Base-by-base conservation (phyloP, 164 flowering plant genomes). In the Sextonia rubra region DNA sequence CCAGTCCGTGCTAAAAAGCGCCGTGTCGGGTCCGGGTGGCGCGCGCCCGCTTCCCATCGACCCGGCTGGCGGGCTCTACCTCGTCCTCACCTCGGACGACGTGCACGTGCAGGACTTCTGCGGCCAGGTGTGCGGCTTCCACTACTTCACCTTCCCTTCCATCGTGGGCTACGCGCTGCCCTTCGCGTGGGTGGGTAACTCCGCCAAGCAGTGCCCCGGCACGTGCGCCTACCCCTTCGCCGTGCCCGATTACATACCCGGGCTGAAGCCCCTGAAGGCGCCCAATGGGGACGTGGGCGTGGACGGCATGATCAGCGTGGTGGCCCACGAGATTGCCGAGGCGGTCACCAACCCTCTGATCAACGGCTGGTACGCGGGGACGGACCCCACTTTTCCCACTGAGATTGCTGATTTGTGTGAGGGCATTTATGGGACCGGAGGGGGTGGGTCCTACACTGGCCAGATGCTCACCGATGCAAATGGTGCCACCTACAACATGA, bases 121-220 rank as follows among this genome's bases (percentile, higher is more conserved):
- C 82, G 82, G 86, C 0, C 85, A 83, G 60, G 90, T 89, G 0
- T 95, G 99, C 69, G 99, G 99, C 63, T 93, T 92, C 82, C 99
- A 95, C 78, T 92, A 93, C 73, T 92, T 95, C 83, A 95, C 99
- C 0, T 92, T 93, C 83, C 98, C 98, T 0, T 88, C 98, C 4
- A 89, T 90, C 14, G 90, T 87, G 8, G 92, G 92, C 12, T 83
- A 81, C 84, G 87, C 95, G 47, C 68, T 88, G 15, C 99, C 99
- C 12, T 94, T 87, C 89, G 99, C 99, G 1, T 95, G 99, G 99
- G 85, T 93, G 1, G 99, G 99, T 0, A 93, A 95, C 81, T 86
- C 92, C 3, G 93, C 83, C 12, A 87, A 79, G 23, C 79, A 75
- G 64, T 94, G 99, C 74, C 90, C 99, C 0, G 96, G 90, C 1